phyloP scores from a whole-genome alignment of 768 basidiomycete species.

The Russula foetens region DNA sequence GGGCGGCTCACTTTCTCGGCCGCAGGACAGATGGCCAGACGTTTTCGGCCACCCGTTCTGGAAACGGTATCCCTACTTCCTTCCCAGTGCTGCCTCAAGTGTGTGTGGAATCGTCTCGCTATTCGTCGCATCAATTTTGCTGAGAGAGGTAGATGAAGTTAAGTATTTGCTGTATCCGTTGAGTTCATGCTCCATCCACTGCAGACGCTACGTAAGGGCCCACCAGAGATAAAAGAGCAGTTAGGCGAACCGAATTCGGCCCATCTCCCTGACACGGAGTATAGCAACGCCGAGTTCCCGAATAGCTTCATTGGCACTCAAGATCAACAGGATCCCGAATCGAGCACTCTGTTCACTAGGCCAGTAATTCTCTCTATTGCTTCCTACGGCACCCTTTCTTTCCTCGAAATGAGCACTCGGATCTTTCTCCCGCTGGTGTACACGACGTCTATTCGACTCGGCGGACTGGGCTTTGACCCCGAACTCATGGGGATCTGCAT shows the following conservation, averaged over 20 bases:
- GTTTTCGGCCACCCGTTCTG: conserved; percentile 19
- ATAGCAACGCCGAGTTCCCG: background rate
- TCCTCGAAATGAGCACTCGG: background rate
- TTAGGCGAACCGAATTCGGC: too few relatives aligned
- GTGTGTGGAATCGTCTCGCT: conserved; percentile 24
- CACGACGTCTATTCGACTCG: background rate
- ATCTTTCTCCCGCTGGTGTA: background rate
- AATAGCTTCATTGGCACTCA: background rate
- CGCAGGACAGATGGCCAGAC: conserved; percentile 17
- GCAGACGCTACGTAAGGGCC: background rate
- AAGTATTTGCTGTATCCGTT: conserved; percentile 28
- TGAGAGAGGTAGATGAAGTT: conserved; percentile 20
- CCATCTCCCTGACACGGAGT: background rate
- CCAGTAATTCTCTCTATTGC: background rate
- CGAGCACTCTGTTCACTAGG: background rate
- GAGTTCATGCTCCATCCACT: conserved; percentile 30
- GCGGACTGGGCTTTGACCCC: background rate
- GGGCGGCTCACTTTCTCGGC: conserved; percentile 21
- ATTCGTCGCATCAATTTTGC: conserved; percentile 23
- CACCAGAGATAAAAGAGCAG: conserved; percentile 15
- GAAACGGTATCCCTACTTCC: conserved; percentile 23
- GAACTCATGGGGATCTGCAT: background rate
- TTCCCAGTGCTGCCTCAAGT: conserved; percentile 30
- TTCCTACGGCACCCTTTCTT: background rate
- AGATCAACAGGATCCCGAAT: background rate